Evolutionary conservation across 176 grass and related monocot genomes (phyloP).

Genomic region (Hyparrhenia diplandra): DNA sequence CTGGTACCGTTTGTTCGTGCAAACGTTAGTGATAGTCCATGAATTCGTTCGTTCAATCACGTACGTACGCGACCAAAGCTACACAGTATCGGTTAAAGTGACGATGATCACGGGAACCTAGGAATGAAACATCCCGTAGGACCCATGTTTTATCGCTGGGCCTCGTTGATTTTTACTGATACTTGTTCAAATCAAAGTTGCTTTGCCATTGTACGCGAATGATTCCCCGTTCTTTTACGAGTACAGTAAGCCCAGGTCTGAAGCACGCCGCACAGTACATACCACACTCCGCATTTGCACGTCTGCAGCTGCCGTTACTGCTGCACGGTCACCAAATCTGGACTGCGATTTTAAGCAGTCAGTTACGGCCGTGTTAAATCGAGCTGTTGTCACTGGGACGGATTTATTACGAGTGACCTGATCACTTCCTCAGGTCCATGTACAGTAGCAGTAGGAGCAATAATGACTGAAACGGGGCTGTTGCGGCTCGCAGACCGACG

Average conservation of each 20-base stretch:
- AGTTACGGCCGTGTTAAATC: no score
- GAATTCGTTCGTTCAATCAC: neutral
- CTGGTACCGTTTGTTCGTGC: neutral
- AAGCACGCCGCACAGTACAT: neutral
- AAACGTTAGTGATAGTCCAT: neutral
- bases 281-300: no score
- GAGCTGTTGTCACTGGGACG: no score
- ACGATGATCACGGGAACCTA: neutral
- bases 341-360: no score
- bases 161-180: neutral
- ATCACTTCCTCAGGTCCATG: neutral
- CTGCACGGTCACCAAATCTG: no score
- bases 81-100: neutral
- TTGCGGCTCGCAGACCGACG: slow-evolving; percentile 7
- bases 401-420: no score
- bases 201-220: no score
- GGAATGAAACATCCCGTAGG: neutral
- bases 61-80: neutral
- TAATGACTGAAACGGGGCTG: neutral
- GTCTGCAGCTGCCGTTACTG: no score
- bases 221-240: no score
- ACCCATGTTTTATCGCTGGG: neutral
- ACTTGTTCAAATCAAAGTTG: neutral
- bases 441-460: neutral
- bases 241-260: neutral